These are phyloP conservation scores for Cyclanthera cordifolia DNA, from an alignment of 306 rosid species.

Conservation along the genomic window DNA sequence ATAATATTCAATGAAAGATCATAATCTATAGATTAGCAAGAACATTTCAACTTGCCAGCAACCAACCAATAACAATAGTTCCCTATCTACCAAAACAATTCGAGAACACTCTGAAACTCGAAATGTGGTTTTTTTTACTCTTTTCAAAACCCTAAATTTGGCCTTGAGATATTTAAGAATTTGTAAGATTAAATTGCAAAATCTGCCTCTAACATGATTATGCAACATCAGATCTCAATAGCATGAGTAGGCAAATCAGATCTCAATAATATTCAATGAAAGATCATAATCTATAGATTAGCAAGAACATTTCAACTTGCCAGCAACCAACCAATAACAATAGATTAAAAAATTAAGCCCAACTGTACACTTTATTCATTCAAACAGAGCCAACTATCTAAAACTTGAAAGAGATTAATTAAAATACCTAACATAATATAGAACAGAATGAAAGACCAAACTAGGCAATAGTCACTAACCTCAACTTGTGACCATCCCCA, in stretches of 20 bases:
- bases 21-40: not conserved
- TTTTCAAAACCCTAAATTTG: too few species aligned
- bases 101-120: not conserved
- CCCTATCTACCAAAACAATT: not conserved
- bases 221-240: too few species aligned
- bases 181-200: too few species aligned
- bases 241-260: too few species aligned
- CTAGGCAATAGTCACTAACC: not conserved
- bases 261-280: not conserved
- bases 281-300: not conserved
- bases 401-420: not conserved
- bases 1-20: not conserved
- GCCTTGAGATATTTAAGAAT: too few species aligned
- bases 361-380: slow-evolving; percentile 12
- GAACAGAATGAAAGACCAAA: not conserved
- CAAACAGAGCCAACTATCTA: slow-evolving; percentile 8
- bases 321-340: not conserved
- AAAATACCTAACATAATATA: slow-evolving; percentile 8
- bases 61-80: not conserved
- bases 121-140: too few species aligned
- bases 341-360: not conserved
- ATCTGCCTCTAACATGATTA: too few species aligned
- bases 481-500: too few species aligned
- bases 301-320: not conserved
- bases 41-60: not conserved